Evolutionary conservation across 192 early-diverging fungal genomes (phyloP), one percentile per base, ranked within the genome.

Genomic region (Backusella liffmaniae): DNA sequence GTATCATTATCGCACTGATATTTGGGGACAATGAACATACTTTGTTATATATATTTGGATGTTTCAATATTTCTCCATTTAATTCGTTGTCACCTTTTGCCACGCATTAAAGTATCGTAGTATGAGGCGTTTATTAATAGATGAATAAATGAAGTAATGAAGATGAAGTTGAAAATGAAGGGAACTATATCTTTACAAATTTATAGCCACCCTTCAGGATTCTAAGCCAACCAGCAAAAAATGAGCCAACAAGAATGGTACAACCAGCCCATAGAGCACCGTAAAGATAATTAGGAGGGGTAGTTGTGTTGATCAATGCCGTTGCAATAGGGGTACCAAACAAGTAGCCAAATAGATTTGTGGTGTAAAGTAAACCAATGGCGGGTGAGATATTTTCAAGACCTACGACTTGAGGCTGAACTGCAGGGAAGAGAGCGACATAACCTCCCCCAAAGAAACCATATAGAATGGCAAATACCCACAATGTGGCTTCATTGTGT

Each of bases 361-460:
- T 77, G 32, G 81, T 78, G 10, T 80, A 85, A 1, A 85, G 32
- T 39, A 85, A 68, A 8, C 84, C 84, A 34, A 85, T 76, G 0
- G 81, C 73, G 7, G 78, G 76, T 7, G 84, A 79, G 0, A 85
- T 67, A 26, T 51, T 59, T 34, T 85, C 84, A 12, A 85, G 35
- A 2, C 84, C 81, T 26, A 85, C 77, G 2, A 85, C 67, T 30
- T 85, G 74, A 12, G 84, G 78, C 0, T 79, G 78, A 3, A 80
- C 80, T 0, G 79, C 77, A 4, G 81, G 81, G 53, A 82, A 85
- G 9, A 85, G 74, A 23, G 81, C 80, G 42, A 80, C 71, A 49
- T 84, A 88, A 0, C 81, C 86, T 65, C 86, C 84, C 29, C 84
- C 84, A 67, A 83, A 83, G 18, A 87, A 73, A 59, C 86, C 86